Evolutionary conservation across 306 rosid genomes (phyloP).

Genomic region (Sechiopsis laciniata): DNA sequence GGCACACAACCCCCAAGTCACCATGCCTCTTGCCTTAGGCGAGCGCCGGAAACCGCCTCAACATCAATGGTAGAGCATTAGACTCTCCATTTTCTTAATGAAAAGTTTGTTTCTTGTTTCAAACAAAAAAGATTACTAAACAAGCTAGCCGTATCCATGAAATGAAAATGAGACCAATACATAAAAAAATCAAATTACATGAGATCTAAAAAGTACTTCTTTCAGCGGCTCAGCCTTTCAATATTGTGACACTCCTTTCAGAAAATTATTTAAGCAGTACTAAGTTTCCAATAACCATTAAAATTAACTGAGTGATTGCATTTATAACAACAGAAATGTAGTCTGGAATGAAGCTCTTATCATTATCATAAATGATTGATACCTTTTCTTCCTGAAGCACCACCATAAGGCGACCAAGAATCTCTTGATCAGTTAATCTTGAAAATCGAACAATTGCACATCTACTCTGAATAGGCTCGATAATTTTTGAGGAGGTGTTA

Average conservation of each 20-base stretch:
- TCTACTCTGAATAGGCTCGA: conserved; percentile 97
- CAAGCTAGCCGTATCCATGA: background rate
- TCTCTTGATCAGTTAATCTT: conserved; percentile 80
- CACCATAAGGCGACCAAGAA: conserved; percentile 77
- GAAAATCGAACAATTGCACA: conserved; percentile 91
- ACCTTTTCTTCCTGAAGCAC: conserved; percentile 94
- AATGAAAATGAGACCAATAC: background rate
- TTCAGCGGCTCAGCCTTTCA: background rate
- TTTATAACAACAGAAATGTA: background rate
- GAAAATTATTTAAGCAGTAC: background rate
- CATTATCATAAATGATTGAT: background rate
- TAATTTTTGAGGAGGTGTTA: conserved; percentile 81
- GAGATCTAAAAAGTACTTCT: background rate
- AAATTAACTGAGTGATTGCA: background rate
- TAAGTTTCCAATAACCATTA: background rate
- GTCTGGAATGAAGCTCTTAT: background rate
- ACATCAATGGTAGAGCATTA: too few relatives aligned
- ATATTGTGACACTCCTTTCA: background rate
- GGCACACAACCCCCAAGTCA: too few relatives aligned
- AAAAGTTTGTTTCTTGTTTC: too few relatives aligned
- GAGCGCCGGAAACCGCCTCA: too few relatives aligned
- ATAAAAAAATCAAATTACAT: background rate
- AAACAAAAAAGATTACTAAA: background rate
- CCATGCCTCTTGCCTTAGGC: too few relatives aligned
- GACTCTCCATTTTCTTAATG: too few relatives aligned